These are phyloP conservation scores for Fusarium subglutinans DNA, from an alignment of 2,329 filamentous ascomycete species.

Conservation along the genomic window DNA sequence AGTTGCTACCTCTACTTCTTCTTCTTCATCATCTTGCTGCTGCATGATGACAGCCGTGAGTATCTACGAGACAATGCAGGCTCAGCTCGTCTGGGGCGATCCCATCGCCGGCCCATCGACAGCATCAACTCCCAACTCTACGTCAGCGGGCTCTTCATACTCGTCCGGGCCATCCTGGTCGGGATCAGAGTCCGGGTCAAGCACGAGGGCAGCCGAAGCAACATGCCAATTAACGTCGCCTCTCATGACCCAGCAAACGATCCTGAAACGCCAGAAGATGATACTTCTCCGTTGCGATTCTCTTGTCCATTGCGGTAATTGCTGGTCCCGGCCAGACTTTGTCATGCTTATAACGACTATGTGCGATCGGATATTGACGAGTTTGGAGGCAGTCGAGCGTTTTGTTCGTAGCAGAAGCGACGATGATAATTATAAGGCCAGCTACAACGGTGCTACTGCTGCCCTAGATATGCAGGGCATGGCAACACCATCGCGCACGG, in stretches of 20 bases:
- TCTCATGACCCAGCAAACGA: background rate
- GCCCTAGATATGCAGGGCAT: background rate
- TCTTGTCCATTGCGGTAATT: rapidly evolving
- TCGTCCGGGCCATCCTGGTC: background rate
- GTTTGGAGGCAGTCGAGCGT: background rate
- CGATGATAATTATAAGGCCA: background rate
- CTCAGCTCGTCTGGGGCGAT: background rate
- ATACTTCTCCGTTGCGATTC: background rate
- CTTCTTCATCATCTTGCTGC: background rate
- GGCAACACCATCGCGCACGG: background rate
- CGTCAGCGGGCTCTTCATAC: background rate
- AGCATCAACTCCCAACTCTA: background rate
- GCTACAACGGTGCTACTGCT: background rate
- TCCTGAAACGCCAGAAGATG: background rate
- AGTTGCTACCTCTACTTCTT: background rate
- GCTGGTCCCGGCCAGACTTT: background rate
- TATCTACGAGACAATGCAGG: background rate
- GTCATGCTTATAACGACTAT: background rate
- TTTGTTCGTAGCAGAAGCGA: background rate
- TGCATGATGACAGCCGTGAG: background rate
- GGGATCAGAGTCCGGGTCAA: background rate
- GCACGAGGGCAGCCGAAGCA: background rate
- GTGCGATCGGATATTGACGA: background rate
- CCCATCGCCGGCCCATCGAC: background rate
- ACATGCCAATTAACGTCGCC: rapidly evolving